phyloP scores from a whole-genome alignment of 163 green algal genomes.

The Coccomyxa subellipsoidea region DNA sequence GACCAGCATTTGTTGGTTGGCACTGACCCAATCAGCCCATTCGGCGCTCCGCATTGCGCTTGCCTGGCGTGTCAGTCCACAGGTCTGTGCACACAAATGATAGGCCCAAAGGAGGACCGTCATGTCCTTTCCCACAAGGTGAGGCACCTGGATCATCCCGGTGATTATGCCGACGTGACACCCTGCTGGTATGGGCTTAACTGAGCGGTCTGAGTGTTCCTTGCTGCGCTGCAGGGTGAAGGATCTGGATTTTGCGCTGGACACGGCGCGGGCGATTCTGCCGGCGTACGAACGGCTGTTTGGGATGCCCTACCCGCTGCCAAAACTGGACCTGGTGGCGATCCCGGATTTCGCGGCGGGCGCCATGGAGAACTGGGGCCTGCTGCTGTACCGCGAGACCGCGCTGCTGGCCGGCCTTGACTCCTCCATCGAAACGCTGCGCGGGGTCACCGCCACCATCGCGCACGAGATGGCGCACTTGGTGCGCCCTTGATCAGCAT shows the following conservation, averaged over 20 bases:
- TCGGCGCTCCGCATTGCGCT: too few species aligned
- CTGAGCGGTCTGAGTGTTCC: too few species aligned
- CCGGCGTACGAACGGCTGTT: slow-evolving; percentile 55
- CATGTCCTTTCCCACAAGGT: too few species aligned
- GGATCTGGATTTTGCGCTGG: slow-evolving; percentile 25
- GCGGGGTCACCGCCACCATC: slow-evolving; percentile 52
- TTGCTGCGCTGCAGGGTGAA: slow-evolving; percentile 14
- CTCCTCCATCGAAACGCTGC: slow-evolving; percentile 25
- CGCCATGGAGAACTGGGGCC: slow-evolving; percentile 97
- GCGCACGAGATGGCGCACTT: slow-evolving; percentile 69
- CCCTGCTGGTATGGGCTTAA: not conserved
- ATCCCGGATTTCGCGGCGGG: slow-evolving; percentile 81
- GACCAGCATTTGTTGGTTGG: too few species aligned
- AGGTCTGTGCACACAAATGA: too few species aligned
- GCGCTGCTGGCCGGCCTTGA: slow-evolving; percentile 49
- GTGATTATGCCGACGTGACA: too few species aligned
- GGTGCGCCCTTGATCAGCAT: too few species aligned
- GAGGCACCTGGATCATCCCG: too few species aligned
- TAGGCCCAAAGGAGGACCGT: too few species aligned
- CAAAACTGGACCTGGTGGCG: slow-evolving; percentile 90
- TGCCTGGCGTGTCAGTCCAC: too few species aligned
- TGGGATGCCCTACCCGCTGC: slow-evolving; percentile 62
- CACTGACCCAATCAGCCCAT: too few species aligned
- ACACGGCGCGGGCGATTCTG: slow-evolving; percentile 38
- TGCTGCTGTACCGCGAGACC: slow-evolving; percentile 73